These are phyloP conservation scores for Cubamyces sp. DNA, from an alignment of 768 basidiomycete species.

Conservation along the genomic window DNA sequence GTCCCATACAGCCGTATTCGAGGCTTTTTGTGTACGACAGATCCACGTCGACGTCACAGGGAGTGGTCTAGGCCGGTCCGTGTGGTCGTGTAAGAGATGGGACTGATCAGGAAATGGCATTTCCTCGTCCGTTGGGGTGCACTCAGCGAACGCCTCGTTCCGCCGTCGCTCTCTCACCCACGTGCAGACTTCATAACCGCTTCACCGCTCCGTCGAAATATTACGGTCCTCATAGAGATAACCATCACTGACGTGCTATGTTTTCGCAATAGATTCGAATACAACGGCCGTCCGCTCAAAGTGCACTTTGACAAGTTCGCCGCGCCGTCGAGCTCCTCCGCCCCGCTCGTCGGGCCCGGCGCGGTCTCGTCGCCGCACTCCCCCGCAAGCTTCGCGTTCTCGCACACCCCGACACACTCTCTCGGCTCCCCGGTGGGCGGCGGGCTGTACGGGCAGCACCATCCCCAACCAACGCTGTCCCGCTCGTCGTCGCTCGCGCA, in stretches of 20 bases:
- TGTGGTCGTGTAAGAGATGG: background rate
- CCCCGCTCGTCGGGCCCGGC: conserved; percentile 22
- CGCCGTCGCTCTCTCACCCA: no score
- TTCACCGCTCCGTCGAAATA: no score
- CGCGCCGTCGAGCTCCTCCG: conserved; percentile 34
- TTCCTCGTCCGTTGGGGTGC: background rate
- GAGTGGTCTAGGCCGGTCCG: background rate
- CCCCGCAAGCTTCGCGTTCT: conserved; percentile 19
- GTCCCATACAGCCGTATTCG: no score
- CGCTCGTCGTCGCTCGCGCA: conserved; percentile 27
- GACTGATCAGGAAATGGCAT: background rate
- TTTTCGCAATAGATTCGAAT: conserved; percentile 66
- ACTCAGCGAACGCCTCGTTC: background rate
- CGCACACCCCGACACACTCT: conserved; percentile 7
- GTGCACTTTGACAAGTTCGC: conserved; percentile 91
- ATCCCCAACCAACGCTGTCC: conserved; percentile 13
- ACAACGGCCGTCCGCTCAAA: conserved; percentile 83
- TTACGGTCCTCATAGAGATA: no score
- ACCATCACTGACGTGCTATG: conserved; percentile 2
- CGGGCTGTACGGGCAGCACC: background rate
- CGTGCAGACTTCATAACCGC: no score
- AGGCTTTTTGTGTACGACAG: no score
- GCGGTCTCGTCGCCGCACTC: conserved; percentile 20
- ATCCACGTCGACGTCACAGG: no score
- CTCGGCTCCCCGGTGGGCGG: background rate